Percentiles rank a stretch among this genome's conserved stretches.
Conservation (phyloP, 768 basidiomycete genomes). For the Strobilomyces confusus region DNA sequence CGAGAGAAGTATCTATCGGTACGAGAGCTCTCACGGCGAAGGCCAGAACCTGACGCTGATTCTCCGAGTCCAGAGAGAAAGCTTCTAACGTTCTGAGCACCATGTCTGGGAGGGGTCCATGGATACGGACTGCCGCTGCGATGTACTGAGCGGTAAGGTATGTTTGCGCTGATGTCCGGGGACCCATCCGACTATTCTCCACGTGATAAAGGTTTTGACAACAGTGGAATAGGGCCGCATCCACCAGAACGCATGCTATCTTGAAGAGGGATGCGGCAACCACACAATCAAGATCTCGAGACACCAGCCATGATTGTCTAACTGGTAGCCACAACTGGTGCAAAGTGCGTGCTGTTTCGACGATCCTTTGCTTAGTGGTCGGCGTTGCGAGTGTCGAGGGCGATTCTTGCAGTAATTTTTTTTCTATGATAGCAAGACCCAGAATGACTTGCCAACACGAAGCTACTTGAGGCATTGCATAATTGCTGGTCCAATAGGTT, state of each 20-base stretch:
- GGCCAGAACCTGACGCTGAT: conserved; percentile 29
- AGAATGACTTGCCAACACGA: conserved; percentile 41
- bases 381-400: neutral
- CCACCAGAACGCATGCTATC: conserved; percentile 37
- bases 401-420: conserved; percentile 12
- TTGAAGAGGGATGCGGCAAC: conserved; percentile 44
- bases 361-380: conserved; percentile 12
- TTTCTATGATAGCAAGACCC: conserved; percentile 38
- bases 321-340: conserved; percentile 39
- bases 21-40: conserved; percentile 18
- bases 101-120: conserved; percentile 23
- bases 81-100: conserved; percentile 31
- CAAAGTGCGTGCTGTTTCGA: conserved; percentile 31
- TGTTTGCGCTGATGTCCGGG: neutral
- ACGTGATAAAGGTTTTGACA: conserved; percentile 33
- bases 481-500: neutral
- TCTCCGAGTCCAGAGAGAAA: conserved; percentile 20
- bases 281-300: conserved; percentile 28
- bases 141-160: conserved; percentile 23
- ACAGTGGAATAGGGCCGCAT: conserved; percentile 34
- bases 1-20: conserved; percentile 28
- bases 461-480: conserved; percentile 2
- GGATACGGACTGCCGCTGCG: conserved; percentile 27
- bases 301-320: conserved; percentile 25
- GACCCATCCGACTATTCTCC: conserved; percentile 20